Evolutionary conservation across 2,329 filamentous ascomycete genomes (phyloP).

Genomic region (Pseudogymnoascus verrucosus): DNA sequence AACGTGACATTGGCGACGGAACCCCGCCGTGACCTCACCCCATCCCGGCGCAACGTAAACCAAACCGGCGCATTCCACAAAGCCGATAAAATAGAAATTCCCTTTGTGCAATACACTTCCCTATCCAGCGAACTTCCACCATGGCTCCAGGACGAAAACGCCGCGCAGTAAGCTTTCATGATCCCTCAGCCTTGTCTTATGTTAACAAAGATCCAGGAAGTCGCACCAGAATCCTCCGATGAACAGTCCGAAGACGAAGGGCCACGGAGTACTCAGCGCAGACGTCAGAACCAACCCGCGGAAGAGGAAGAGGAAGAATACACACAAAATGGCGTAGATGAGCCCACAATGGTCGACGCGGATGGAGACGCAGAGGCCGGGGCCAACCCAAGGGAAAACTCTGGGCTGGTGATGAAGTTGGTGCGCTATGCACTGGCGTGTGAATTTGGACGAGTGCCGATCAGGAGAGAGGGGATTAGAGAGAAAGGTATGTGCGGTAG

Average conservation of each 20-base stretch:
- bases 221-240: constrained; percentile 18
- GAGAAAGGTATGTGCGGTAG: constrained; percentile 46
- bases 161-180: constrained; percentile 16
- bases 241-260: constrained; percentile 22
- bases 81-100: not conserved
- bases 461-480: constrained; percentile 53
- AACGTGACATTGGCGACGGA: constrained; percentile 1
- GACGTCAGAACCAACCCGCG: constrained; percentile 13
- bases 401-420: constrained; percentile 53
- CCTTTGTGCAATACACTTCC: not conserved
- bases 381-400: constrained; percentile 26
- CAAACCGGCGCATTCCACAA: not conserved
- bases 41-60: not conserved
- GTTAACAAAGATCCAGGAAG: constrained; percentile 15
- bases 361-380: constrained; percentile 21
- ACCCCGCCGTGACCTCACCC: not conserved
- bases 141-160: constrained; percentile 23
- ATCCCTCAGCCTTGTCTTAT: not conserved
- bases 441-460: constrained; percentile 53
- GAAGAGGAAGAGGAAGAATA: constrained; percentile 24
- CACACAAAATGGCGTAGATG: constrained; percentile 17
- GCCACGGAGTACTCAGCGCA: constrained; percentile 19
- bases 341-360: constrained; percentile 16
- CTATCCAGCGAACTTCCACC: not conserved
- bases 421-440: constrained; percentile 61